Percentiles rank a stretch among this genome's conserved stretches.
Conservation (phyloP, 2,329 filamentous ascomycete genomes). For the Fusarium sororula region DNA sequence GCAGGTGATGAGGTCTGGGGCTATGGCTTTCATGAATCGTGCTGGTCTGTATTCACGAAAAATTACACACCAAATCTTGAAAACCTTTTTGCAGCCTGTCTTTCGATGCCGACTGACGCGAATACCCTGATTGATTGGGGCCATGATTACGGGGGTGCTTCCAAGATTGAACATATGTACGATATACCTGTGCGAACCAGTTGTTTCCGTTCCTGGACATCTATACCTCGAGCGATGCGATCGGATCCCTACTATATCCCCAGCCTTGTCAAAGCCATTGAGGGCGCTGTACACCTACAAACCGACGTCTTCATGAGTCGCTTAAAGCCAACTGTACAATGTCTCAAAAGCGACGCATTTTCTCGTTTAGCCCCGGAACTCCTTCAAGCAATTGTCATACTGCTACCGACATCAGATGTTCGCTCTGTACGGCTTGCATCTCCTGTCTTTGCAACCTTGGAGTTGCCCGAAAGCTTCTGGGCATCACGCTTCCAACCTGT, state of each 20-base stretch:
- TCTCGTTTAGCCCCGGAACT: conserved; percentile 7
- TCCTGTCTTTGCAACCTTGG: neutral
- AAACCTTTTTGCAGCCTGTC: neutral
- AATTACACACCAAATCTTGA: neutral
- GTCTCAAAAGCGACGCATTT: neutral
- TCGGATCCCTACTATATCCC: neutral
- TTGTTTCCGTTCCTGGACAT: neutral
- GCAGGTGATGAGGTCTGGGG: neutral
- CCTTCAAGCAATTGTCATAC: neutral
- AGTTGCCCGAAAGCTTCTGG: conserved; percentile 18
- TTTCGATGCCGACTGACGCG: conserved; percentile 11
- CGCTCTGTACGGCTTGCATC: conserved; percentile 18
- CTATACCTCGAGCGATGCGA: neutral
- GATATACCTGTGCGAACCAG: neutral
- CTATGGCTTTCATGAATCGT: conserved; percentile 15
- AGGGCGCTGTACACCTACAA: neutral
- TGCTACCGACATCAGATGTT: conserved; percentile 4
- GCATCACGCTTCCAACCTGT: conserved; percentile 15
- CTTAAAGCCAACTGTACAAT: accelerated
- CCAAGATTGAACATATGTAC: accelerated
- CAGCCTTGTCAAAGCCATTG: accelerated
- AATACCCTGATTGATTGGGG: conserved; percentile 18
- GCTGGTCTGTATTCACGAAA: conserved; percentile 10
- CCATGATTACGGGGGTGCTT: conserved; percentile 10
- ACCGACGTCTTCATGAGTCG: neutral